Evolutionary conservation across 2,329 filamentous ascomycete species (phyloP).

Genomic region (Penicillium capsulatum): DNA sequence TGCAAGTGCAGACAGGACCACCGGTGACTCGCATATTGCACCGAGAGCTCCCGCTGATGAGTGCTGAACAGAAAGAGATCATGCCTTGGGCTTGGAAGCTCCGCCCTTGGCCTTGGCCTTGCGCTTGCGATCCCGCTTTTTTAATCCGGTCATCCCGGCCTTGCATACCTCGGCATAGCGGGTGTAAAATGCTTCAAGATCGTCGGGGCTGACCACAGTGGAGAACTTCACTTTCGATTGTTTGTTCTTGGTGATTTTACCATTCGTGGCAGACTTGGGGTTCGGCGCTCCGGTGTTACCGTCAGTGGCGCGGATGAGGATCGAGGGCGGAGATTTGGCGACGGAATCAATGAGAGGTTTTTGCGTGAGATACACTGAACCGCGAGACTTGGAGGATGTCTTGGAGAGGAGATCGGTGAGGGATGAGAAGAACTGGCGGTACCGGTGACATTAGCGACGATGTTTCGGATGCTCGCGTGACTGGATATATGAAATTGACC

Average conservation of each 20-base stretch:
- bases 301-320: constrained; percentile 81
- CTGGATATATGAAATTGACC: constrained; percentile 5
- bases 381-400: constrained; percentile 38
- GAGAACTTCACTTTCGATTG: constrained; percentile 65
- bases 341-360: constrained; percentile 42
- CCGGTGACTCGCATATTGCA: neutral
- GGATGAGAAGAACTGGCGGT: constrained; percentile 41
- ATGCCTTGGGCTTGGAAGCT: constrained; percentile 33
- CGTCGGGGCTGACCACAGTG: constrained; percentile 72
- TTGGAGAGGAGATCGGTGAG: constrained; percentile 39
- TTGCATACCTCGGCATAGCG: constrained; percentile 90
- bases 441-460: constrained; percentile 14
- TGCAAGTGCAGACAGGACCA: constrained; percentile 16
- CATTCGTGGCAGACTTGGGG: constrained; percentile 31
- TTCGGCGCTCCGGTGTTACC: constrained; percentile 57
- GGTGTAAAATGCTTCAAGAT: constrained; percentile 74
- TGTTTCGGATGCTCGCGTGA: constrained; percentile 11
- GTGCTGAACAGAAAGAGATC: constrained; percentile 7
- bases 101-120: constrained; percentile 55
- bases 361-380: constrained; percentile 45
- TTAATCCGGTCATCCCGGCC: constrained; percentile 78
- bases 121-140: constrained; percentile 77
- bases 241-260: constrained; percentile 39
- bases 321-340: constrained; percentile 63
- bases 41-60: constrained; percentile 1